Evolutionary conservation across 192 early-diverging fungal species (phyloP), one percentile per base, ranked within the genome.

Genomic region (Spizellomyces punctatus): DNA sequence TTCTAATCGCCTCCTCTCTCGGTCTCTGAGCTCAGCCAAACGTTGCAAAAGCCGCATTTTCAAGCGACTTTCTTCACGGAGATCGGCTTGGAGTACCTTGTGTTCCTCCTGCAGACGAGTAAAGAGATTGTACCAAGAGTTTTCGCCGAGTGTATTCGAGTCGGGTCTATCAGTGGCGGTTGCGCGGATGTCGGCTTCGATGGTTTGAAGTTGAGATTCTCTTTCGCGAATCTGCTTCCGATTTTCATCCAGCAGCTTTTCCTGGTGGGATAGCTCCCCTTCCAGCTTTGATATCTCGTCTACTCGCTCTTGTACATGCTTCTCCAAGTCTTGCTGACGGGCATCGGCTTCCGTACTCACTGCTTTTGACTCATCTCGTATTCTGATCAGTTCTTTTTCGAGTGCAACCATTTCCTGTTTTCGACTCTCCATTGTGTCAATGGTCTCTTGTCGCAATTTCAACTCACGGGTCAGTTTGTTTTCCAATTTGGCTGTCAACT

Each of bases 41-140:
- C 70, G 67, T 54, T 74, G 70, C 10, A 76, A 48, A 10, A 76
- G 45, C 10, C 63, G 65, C 17, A 71, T 64, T 46, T 71, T 76
- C 10, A 69, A 62, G 5, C 74, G 58, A 22, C 54, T 72, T 48
- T 76, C 74, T 19, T 76, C 67, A 41, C 46, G 63, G 46, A 76
- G 45, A 19, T 74, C 67, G 7, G 70, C 62, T 52, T 74, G 64
- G 17, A 59, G 47, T 57, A 43, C 65, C 8, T 16, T 17, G 44
- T 66, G 58, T 16, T 77, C 75, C 8, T 63, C 54, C 10, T 57
- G 48, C 46, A 71, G 58, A 44, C 50, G 58, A 14, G 64, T 68
- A 60, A 65, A 65, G 16, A 17, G 10, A 10, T 36, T 22, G 12
- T 12, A 54, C 50, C 50, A 46, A 61, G 14, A 61, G 16, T 36